These are phyloP conservation scores for Russula sp. DNA, from an alignment of 768 basidiomycete species.

Conservation along the genomic window DNA sequence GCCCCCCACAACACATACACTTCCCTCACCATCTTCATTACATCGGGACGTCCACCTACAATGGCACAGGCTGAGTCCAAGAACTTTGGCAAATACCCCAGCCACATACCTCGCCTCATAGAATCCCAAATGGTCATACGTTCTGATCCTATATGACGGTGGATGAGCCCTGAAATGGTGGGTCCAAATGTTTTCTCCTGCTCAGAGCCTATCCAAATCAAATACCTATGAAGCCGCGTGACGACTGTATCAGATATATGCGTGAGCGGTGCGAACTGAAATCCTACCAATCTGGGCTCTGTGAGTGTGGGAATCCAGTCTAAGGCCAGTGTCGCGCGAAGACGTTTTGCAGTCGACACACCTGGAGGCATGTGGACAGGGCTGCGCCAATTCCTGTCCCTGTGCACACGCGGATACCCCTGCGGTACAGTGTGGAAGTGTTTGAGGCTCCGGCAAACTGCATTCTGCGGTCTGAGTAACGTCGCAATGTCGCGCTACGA, in stretches of 20 bases:
- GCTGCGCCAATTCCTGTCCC: slow-evolving; percentile 79
- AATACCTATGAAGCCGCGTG: slow-evolving; percentile 43
- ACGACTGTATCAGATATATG: background rate
- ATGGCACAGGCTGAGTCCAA: background rate
- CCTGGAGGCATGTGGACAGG: slow-evolving; percentile 48
- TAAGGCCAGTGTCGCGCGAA: background rate
- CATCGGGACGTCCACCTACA: slow-evolving; percentile 63
- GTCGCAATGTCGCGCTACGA: background rate
- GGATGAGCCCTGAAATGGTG: slow-evolving; percentile 68
- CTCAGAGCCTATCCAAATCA: slow-evolving; percentile 83
- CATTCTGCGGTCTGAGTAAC: background rate
- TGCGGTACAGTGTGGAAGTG: slow-evolving; percentile 71
- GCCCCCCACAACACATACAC: slow-evolving; percentile 64
- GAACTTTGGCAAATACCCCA: background rate
- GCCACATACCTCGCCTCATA: slow-evolving; percentile 40
- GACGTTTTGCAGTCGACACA: background rate
- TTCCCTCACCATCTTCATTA: slow-evolving; percentile 70
- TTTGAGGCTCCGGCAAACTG: slow-evolving; percentile 78
- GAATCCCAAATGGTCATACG: slow-evolving; percentile 74
- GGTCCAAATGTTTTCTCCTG: slow-evolving; percentile 83
- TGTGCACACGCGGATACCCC: slow-evolving; percentile 77
- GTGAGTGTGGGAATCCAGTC: slow-evolving; percentile 34
- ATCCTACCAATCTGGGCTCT: slow-evolving; percentile 62
- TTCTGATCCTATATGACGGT: slow-evolving; percentile 64
- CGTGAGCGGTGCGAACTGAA: slow-evolving; percentile 1